Conservation (phyloP, 176 grass and related monocot species). For the Zoysia pacifica region DNA sequence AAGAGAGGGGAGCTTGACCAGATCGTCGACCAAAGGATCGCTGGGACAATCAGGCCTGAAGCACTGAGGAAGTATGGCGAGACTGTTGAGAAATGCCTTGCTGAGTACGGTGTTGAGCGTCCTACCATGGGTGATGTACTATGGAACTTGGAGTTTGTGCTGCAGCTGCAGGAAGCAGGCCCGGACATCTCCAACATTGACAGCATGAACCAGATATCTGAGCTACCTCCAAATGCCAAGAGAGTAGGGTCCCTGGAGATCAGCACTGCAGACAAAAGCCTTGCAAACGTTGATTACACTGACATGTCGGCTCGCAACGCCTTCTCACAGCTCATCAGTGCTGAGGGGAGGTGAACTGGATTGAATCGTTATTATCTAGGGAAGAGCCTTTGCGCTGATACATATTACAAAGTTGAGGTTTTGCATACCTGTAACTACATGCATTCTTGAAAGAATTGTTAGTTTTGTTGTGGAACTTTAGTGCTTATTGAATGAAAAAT, state of each 20-base stretch:
- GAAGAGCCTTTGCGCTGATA: neutral
- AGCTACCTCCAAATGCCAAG: slow-evolving; percentile 45
- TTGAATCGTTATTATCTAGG: neutral
- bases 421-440: slow-evolving; percentile 11
- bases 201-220: slow-evolving; percentile 73
- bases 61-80: slow-evolving; percentile 77
- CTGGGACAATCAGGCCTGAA: slow-evolving; percentile 63
- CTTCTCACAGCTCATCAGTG: slow-evolving; percentile 85
- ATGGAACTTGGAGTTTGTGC: slow-evolving; percentile 92
- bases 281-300: slow-evolving; percentile 24
- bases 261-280: slow-evolving; percentile 41
- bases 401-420: neutral
- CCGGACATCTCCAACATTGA: slow-evolving; percentile 68
- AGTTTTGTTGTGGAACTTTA: neutral
- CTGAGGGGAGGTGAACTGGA: slow-evolving; percentile 69
- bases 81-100: slow-evolving; percentile 84
- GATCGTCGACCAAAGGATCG: slow-evolving; percentile 64
- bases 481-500: neutral
- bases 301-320: slow-evolving; percentile 61
- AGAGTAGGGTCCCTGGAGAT: slow-evolving; percentile 52
- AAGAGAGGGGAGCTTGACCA: slow-evolving; percentile 80
- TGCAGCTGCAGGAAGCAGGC: slow-evolving; percentile 87
- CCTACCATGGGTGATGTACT: slow-evolving; percentile 92
- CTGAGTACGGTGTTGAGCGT: slow-evolving; percentile 71
- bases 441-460: slow-evolving; percentile 1